Percentiles rank a stretch among this genome's conserved stretches.
These are phyloP conservation scores for Pelargonium exstipulatum DNA, from an alignment of 441 rosid species.

Conservation along the genomic window DNA sequence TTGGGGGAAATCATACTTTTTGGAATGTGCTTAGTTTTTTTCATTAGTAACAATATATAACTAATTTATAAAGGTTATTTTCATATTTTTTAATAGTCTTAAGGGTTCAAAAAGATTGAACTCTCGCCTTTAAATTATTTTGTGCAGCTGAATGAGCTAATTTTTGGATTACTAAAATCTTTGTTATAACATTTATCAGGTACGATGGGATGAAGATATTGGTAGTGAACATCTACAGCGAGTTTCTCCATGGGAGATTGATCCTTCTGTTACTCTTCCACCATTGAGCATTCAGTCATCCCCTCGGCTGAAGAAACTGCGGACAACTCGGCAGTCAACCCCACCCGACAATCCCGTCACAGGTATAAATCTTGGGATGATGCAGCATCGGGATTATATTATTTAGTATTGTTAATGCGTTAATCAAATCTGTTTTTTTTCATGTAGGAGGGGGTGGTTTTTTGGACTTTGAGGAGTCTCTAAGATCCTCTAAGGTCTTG, in stretches of 20 bases:
- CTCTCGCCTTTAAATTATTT: too few relatives aligned
- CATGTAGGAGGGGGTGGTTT: conserved; percentile 51
- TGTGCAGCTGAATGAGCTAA: too few relatives aligned
- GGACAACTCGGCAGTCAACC: conserved; percentile 51
- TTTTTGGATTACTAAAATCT: not conserved
- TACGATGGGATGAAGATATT: conserved; percentile 75
- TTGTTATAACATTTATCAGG: conserved; percentile 39
- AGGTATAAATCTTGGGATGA: conserved; percentile 32
- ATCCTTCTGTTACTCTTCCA: conserved; percentile 64
- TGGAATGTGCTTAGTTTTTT: too few relatives aligned
- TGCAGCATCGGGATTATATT: not conserved
- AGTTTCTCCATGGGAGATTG: conserved; percentile 93
- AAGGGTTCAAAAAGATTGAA: too few relatives aligned
- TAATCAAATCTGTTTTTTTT: conserved; percentile 9
- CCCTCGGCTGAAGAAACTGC: conserved; percentile 72
- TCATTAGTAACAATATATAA: too few relatives aligned
- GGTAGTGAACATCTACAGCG: conserved; percentile 54
- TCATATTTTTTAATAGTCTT: too few relatives aligned
- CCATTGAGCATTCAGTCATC: conserved; percentile 76
- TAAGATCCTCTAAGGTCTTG: conserved; percentile 99
- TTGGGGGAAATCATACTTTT: too few relatives aligned
- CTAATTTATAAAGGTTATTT: too few relatives aligned
- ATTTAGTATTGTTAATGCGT: not conserved
- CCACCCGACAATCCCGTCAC: conserved; percentile 47
- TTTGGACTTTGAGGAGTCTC: conserved; percentile 82